Evolutionary conservation across 1,284 basidiomycete species (phyloP).

Genomic region (Sporisorium iseilematis-ciliati): DNA sequence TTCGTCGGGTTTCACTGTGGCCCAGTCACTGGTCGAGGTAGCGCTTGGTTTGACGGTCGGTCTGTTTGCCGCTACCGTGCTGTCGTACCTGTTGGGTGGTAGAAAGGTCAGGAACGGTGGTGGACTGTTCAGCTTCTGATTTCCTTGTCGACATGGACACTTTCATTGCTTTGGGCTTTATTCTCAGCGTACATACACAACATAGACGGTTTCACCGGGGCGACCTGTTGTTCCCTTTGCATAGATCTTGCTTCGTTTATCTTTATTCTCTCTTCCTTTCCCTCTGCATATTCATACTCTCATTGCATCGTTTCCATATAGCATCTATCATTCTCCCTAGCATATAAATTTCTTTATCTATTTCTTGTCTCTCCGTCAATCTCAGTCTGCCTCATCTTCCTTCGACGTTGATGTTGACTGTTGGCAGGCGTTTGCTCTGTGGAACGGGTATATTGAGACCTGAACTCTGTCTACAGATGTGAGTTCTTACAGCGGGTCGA

Average conservation of each 20-base stretch:
- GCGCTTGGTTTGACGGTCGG: constrained; percentile 67
- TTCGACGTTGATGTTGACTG: not conserved
- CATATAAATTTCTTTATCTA: not conserved
- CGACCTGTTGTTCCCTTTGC: not conserved
- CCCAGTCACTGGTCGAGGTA: constrained; percentile 62
- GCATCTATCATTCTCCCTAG: constrained; percentile 2
- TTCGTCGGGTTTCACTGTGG: constrained; percentile 48
- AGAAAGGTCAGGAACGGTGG: constrained; percentile 58
- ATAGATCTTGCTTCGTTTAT: constrained; percentile 5
- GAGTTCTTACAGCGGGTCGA: not conserved
- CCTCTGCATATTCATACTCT: constrained; percentile 3
- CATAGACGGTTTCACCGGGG: not conserved
- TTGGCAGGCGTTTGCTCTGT: not conserved
- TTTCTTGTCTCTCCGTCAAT: not conserved
- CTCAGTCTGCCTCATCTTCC: not conserved
- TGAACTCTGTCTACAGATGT: not conserved
- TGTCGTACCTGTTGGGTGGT: constrained; percentile 63
- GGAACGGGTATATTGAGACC: not conserved
- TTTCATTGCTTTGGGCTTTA: not conserved
- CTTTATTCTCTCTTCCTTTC: not conserved
- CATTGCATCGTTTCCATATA: not conserved
- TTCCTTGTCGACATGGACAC: not conserved
- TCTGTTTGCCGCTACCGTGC: constrained; percentile 63
- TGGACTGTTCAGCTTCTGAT: constrained; percentile 64
- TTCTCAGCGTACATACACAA: not conserved